Percentiles rank a stretch among this genome's conserved stretches.
Conservation (phyloP, 768 basidiomycete genomes). For the Hypholoma fasciculare region DNA sequence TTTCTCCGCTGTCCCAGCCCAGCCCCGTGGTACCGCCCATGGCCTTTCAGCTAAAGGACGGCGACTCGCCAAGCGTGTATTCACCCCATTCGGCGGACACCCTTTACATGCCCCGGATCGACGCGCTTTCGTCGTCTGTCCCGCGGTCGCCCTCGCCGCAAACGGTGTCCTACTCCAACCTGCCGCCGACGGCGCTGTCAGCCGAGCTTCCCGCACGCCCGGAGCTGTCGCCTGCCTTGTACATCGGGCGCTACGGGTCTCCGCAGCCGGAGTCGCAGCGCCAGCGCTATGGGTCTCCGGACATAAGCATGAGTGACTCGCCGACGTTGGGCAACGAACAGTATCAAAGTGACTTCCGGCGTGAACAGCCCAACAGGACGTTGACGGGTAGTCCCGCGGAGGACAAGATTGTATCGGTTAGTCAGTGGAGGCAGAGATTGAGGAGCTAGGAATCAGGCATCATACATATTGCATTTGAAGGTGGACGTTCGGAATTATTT, state of each 20-base stretch:
- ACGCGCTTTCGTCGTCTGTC: slow-evolving; percentile 21
- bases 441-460: neutral
- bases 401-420: slow-evolving; percentile 2
- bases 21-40: neutral
- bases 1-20: neutral
- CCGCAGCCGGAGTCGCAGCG: slow-evolving; percentile 4
- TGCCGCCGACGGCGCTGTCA: slow-evolving; percentile 26
- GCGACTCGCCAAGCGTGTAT: neutral
- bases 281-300: slow-evolving; percentile 9
- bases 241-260: neutral
- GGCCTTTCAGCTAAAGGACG: neutral
- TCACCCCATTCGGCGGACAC: neutral
- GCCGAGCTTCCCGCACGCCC: slow-evolving; percentile 24
- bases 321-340: neutral
- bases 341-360: neutral
- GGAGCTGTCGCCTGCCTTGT: slow-evolving; percentile 12
- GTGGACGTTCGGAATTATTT: neutral
- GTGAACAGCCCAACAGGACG: neutral
- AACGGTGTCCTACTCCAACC: slow-evolving; percentile 13
- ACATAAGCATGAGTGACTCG: slow-evolving; percentile 3
- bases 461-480: neutral
- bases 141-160: slow-evolving; percentile 26
- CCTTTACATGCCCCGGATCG: slow-evolving; percentile 4
- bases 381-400: neutral
- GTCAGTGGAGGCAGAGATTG: slow-evolving; percentile 9